Base-by-base conservation (phyloP, 2,329 filamentous ascomycete genomes). In the Ophiostoma australiae region DNA sequence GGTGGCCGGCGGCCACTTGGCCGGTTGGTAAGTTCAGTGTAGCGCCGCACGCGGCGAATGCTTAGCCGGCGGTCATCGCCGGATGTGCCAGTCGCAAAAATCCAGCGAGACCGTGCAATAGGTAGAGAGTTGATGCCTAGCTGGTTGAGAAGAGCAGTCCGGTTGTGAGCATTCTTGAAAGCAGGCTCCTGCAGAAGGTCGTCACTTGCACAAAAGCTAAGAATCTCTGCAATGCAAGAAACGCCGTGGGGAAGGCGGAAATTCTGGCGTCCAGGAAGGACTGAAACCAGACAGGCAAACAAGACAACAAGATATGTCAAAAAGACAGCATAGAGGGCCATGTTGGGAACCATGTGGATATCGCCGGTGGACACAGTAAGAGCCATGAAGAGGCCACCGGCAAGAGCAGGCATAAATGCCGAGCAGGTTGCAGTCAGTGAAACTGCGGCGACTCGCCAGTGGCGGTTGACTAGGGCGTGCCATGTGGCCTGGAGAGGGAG, bases 191-290 rank as follows among this genome's bases (percentile, higher is more conserved):
- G 83, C 1, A 92, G 82, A 23, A 96, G 82, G 33, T 90, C 89
- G 63, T 89, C 89, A 75, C 90, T 89, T 72, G 91, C 88, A 61
- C 94, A 83, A 78, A 94, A 94, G 76, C 88, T 90, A 75, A 96
- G 85, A 31, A 94, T 83, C 77, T 94, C 92, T 1, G 91, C 91
- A 23, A 96, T 83, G 67, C 86, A 92, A 72, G 85, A 86, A 58
- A 91, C 88, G 5, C 85, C 84, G 77, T 96, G 93, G 0, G 93
- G 92, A 1, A 97, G 85, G 61, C 89, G 82, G 74, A 89, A 87
- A 55, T 84, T 82, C 61, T 82, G 80, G 17, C 91, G 85, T 15
- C 82, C 80, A 75, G 73, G 74, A 17, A 91, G 81, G 71, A 92
- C 80, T 6, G 86, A 79, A 61, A 86, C 77, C 69, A 94, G 82